Conservation (phyloP, 2,329 filamentous ascomycete species). For the Aureobasidium melanogenum region DNA sequence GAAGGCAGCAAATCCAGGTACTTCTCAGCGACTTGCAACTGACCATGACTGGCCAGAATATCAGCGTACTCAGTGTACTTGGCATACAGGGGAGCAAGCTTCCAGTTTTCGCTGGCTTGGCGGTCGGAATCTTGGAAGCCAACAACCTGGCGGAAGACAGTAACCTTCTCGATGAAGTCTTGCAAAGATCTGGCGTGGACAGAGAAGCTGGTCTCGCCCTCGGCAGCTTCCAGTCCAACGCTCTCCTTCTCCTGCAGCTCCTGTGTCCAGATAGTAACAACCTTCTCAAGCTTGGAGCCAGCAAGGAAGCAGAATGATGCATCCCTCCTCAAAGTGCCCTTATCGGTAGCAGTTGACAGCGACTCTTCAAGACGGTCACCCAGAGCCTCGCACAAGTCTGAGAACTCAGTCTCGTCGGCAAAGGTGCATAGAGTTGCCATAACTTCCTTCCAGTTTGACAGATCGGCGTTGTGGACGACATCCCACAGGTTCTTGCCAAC, state of each 20-base stretch:
- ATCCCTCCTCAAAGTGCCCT: slow-evolving; percentile 58
- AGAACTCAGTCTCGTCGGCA: slow-evolving; percentile 81
- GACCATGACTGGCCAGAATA: slow-evolving; percentile 82
- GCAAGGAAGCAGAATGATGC: slow-evolving; percentile 95
- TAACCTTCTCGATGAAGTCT: slow-evolving; percentile 96
- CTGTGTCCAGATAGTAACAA: slow-evolving; percentile 85
- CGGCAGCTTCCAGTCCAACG: slow-evolving; percentile 54
- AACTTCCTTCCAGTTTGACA: slow-evolving; percentile 91
- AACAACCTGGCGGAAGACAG: slow-evolving; percentile 87
- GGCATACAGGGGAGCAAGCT: slow-evolving; percentile 76
- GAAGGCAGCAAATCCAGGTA: slow-evolving; percentile 82
- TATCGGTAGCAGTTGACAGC: slow-evolving; percentile 42
- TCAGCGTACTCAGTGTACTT: slow-evolving; percentile 98
- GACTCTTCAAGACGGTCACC: slow-evolving; percentile 81
- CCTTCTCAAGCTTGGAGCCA: slow-evolving; percentile 94
- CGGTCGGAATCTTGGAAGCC: slow-evolving; percentile 79
- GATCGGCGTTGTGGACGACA: slow-evolving; percentile 88
- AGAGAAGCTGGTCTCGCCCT: slow-evolving; percentile 75
- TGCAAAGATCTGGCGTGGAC: slow-evolving; percentile 83
- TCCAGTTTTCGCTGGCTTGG: slow-evolving; percentile 69
- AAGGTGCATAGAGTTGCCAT: slow-evolving; percentile 96
- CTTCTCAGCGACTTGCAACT: slow-evolving; percentile 76
- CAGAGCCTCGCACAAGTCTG: slow-evolving; percentile 87
- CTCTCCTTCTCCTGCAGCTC: slow-evolving; percentile 81
- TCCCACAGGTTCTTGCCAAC: slow-evolving; percentile 98